phyloP scores from a whole-genome alignment of 495 filamentous ascomycete species.

The Aspergillus baeticus region DNA sequence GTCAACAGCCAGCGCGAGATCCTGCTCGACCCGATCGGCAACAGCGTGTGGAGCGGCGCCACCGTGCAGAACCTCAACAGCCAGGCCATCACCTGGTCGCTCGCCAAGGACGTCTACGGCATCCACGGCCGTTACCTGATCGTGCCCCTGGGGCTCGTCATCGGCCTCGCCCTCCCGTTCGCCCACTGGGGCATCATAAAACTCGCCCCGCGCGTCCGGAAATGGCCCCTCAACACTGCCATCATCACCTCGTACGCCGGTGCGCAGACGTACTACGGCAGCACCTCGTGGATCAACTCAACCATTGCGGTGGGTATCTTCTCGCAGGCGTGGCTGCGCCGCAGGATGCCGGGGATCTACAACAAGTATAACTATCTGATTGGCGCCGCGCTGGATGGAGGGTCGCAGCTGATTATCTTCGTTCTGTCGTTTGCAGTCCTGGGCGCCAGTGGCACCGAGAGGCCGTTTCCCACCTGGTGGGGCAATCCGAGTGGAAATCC shows the following conservation, averaged over 20 bases:
- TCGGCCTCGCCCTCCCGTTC: slow-evolving; percentile 39
- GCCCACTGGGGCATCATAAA: slow-evolving; percentile 31
- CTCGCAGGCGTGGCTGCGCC: slow-evolving; percentile 53
- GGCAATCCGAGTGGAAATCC: slow-evolving; percentile 36
- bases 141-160: slow-evolving; percentile 45
- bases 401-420: slow-evolving; percentile 49
- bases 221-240: slow-evolving; percentile 32
- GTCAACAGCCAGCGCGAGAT: slow-evolving; percentile 34
- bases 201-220: background rate
- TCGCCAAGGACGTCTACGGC: slow-evolving; percentile 41
- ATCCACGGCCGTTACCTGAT: slow-evolving; percentile 31
- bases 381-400: slow-evolving; percentile 56
- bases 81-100: slow-evolving; percentile 45
- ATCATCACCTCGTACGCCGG: slow-evolving; percentile 46
- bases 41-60: slow-evolving; percentile 48
- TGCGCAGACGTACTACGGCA: slow-evolving; percentile 45
- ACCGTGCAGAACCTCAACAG: slow-evolving; percentile 40
- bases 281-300: slow-evolving; percentile 35
- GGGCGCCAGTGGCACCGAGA: slow-evolving; percentile 38
- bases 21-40: slow-evolving; percentile 38
- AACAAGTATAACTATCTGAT: slow-evolving; percentile 59
- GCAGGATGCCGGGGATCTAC: slow-evolving; percentile 48
- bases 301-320: slow-evolving; percentile 44
- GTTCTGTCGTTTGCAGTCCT: slow-evolving; percentile 60
- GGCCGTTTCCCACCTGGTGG: slow-evolving; percentile 46